phyloP scores from a whole-genome alignment of 163 green algal species.

The Volvox carteri region DNA sequence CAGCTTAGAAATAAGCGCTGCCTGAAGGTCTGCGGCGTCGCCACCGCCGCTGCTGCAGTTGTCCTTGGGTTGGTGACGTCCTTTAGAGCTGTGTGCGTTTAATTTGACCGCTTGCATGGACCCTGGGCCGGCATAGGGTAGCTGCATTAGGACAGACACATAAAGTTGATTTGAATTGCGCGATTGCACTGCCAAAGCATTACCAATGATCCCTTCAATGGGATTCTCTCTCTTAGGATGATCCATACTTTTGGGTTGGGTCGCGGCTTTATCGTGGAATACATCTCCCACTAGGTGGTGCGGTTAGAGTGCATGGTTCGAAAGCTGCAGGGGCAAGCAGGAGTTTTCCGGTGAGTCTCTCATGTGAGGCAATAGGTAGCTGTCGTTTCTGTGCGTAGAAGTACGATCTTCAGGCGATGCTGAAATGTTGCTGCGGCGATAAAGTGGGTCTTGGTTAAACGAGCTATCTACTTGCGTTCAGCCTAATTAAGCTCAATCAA shows the following conservation, averaged over 20 bases:
- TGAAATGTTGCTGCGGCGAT: too few relatives aligned
- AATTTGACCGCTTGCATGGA: too few relatives aligned
- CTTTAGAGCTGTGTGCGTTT: background rate
- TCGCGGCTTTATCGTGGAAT: constrained; percentile 3
- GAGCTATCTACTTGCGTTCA: too few relatives aligned
- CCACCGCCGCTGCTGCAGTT: constrained; percentile 12
- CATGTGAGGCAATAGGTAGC: too few relatives aligned
- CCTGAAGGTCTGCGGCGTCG: background rate
- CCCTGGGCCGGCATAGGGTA: too few relatives aligned
- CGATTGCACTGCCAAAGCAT: constrained; percentile 20
- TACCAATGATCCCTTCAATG: constrained; percentile 9
- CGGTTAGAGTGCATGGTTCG: background rate
- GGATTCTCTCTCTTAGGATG: background rate
- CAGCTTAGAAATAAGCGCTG: constrained; percentile 25
- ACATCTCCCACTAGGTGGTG: background rate
- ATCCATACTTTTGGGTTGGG: background rate
- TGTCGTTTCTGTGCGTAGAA: too few relatives aligned
- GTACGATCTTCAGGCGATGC: too few relatives aligned
- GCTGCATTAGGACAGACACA: constrained; percentile 17
- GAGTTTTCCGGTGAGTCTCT: constrained; percentile 16
- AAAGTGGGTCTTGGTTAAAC: too few relatives aligned
- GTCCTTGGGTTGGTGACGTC: background rate
- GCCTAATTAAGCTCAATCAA: too few relatives aligned
- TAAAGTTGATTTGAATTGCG: constrained; percentile 5
- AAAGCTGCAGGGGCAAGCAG: constrained; percentile 18